phyloP scores from a whole-genome alignment of 1,139 yeast species.

The Ogataea hybrid region DNA sequence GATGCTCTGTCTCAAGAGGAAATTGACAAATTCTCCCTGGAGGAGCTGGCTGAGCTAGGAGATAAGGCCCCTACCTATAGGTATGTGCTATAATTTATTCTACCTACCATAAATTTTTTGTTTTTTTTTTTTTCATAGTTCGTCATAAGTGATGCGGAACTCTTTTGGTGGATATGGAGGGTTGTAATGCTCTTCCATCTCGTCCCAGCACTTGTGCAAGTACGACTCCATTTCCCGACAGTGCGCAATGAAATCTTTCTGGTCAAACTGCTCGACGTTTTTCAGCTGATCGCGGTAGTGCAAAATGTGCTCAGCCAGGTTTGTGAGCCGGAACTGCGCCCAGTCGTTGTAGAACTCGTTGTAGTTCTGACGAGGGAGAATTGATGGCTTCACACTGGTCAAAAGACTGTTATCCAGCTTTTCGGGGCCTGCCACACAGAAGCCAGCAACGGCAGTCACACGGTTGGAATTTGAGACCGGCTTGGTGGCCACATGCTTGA shows the following conservation, averaged over 20 bases:
- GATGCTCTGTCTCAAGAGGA: too few species aligned
- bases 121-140: neutral
- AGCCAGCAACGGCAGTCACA: too few species aligned
- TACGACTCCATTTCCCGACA: conserved; percentile 25
- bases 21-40: too few species aligned
- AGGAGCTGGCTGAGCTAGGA: conserved; percentile 15
- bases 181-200: conserved; percentile 28
- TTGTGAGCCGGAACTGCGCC: too few species aligned
- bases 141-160: conserved; percentile 8
- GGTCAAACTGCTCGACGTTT: conserved; percentile 12
- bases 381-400: too few species aligned
- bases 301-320: conserved; percentile 35
- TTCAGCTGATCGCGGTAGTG: neutral
- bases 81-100: conserved; percentile 7
- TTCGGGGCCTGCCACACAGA: too few species aligned
- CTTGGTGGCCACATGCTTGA: too few species aligned
- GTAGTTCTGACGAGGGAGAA: too few species aligned
- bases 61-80: conserved; percentile 17
- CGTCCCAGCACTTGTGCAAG: conserved; percentile 21
- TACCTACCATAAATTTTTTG: too few species aligned
- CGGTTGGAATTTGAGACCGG: too few species aligned
- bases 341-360: too few species aligned
- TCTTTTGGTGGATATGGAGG: conserved; percentile 23
- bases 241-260: conserved; percentile 19
- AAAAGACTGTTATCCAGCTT: too few species aligned